phyloP scores from a whole-genome alignment of 1,284 basidiomycete species.

The Moesziomyces globuligerus region DNA sequence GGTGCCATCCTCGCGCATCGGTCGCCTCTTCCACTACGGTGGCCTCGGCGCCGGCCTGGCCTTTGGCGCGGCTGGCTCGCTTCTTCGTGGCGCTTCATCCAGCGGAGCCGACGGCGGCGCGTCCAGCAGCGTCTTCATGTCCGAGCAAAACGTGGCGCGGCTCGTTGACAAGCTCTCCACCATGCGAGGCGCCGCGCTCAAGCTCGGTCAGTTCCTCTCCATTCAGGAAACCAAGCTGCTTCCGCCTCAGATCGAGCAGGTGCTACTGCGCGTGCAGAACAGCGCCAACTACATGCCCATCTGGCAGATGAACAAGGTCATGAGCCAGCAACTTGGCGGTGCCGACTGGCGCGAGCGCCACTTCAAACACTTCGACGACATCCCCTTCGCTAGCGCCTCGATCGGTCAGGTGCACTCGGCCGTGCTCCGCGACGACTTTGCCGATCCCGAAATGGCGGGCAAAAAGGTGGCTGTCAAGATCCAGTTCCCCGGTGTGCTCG shows the following conservation, averaged over 20 bases:
- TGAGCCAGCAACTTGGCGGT: slow-evolving; percentile 77
- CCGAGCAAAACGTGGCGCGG: slow-evolving; percentile 79
- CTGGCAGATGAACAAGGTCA: slow-evolving; percentile 92
- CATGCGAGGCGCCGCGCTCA: slow-evolving; percentile 96
- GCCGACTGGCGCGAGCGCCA: slow-evolving; percentile 75
- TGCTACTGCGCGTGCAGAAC: slow-evolving; percentile 91
- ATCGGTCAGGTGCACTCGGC: slow-evolving; percentile 96
- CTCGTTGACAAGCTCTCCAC: slow-evolving; percentile 89
- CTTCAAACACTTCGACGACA: slow-evolving; percentile 81
- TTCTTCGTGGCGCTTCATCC: slow-evolving; percentile 34
- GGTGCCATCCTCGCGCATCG: slow-evolving; percentile 65
- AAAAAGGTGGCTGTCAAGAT: slow-evolving; percentile 84
- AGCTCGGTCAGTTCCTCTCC: slow-evolving; percentile 95
- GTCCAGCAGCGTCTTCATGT: slow-evolving; percentile 45
- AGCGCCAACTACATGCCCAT: slow-evolving; percentile 98
- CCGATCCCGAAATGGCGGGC: slow-evolving; percentile 50
- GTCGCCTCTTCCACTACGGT: slow-evolving; percentile 65
- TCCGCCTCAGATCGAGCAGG: slow-evolving; percentile 86
- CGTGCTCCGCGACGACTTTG: slow-evolving; percentile 70
- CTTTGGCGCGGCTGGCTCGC: slow-evolving; percentile 61
- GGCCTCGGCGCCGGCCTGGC: slow-evolving; percentile 64
- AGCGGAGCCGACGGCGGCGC: slow-evolving; percentile 1
- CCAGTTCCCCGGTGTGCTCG: slow-evolving; percentile 91
- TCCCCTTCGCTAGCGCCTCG: slow-evolving; percentile 94
- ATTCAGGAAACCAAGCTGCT: slow-evolving; percentile 80